phyloP scores from a whole-genome alignment of 352 stramenopile species.

The Pythium apleroticum region DNA sequence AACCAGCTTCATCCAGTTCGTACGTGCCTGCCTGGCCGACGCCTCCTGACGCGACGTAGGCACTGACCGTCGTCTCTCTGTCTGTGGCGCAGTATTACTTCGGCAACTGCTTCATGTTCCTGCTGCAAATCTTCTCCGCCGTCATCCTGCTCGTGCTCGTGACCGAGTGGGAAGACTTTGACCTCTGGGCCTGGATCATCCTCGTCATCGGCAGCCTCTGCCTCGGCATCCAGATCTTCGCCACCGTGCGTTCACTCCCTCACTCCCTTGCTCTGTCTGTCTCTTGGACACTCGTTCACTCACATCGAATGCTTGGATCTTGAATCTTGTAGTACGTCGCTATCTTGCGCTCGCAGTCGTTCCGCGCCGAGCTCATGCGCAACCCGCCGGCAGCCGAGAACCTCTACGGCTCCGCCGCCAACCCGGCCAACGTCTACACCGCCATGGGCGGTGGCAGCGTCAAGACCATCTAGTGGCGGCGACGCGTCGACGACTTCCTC shows the following conservation, averaged over 20 bases:
- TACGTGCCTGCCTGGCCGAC: constrained; percentile 33
- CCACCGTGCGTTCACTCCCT: constrained; percentile 44
- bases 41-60: background rate
- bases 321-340: constrained; percentile 52
- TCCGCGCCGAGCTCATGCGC: constrained; percentile 81
- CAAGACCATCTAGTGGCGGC: constrained; percentile 65
- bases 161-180: constrained; percentile 76
- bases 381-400: constrained; percentile 79
- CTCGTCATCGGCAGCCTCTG: constrained; percentile 67
- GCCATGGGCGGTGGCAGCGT: constrained; percentile 64
- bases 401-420: constrained; percentile 49
- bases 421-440: constrained; percentile 61
- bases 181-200: constrained; percentile 70
- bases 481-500: background rate
- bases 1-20: constrained; percentile 87
- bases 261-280: background rate
- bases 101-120: constrained; percentile 84
- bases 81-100: constrained; percentile 70
- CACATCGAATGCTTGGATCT: background rate
- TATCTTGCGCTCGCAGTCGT: constrained; percentile 73
- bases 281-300: background rate
- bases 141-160: constrained; percentile 76
- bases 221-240: constrained; percentile 66
- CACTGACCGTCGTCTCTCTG: background rate
- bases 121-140: constrained; percentile 70